Conservation (phyloP, 164 flowering plant species). For the Dillenia turbinata region DNA sequence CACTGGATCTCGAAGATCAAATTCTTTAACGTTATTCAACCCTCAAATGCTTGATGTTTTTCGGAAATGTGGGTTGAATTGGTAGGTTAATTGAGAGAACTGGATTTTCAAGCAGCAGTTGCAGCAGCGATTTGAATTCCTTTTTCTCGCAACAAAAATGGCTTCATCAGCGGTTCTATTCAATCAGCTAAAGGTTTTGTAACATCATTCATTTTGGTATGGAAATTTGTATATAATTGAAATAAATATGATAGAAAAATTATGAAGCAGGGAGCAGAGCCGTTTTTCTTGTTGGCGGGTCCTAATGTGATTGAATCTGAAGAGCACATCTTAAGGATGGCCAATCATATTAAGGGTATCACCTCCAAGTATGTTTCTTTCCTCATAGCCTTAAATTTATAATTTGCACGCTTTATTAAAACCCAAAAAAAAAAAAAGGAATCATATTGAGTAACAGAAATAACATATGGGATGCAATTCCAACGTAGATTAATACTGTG, state of each 20-base stretch:
- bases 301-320: conserved; percentile 99
- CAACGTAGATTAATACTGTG: too few relatives aligned
- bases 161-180: conserved; percentile 39
- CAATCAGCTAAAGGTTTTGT: conserved; percentile 61
- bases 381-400: not conserved
- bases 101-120: too few relatives aligned
- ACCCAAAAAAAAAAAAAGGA: too few relatives aligned
- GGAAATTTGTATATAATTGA: not conserved
- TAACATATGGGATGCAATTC: not conserved
- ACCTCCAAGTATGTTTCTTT: conserved; percentile 53
- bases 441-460: not conserved
- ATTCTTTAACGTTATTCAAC: too few relatives aligned
- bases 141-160: conserved; percentile 5
- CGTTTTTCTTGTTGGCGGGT: conserved; percentile 90
- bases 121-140: too few relatives aligned
- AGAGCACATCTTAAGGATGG: conserved; percentile 81
- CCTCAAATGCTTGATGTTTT: too few relatives aligned
- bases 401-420: too few relatives aligned
- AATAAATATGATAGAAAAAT: not conserved
- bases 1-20: too few relatives aligned
- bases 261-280: conserved; percentile 58
- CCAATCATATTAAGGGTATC: conserved; percentile 61
- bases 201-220: not conserved
- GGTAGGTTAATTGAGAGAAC: too few relatives aligned
- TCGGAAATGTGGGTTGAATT: too few relatives aligned